Percentiles rank a stretch among this genome's conserved stretches.
These are phyloP conservation scores for Pleurostoma richardsiae DNA, from an alignment of 2,329 filamentous ascomycete genomes.

Conservation along the genomic window DNA sequence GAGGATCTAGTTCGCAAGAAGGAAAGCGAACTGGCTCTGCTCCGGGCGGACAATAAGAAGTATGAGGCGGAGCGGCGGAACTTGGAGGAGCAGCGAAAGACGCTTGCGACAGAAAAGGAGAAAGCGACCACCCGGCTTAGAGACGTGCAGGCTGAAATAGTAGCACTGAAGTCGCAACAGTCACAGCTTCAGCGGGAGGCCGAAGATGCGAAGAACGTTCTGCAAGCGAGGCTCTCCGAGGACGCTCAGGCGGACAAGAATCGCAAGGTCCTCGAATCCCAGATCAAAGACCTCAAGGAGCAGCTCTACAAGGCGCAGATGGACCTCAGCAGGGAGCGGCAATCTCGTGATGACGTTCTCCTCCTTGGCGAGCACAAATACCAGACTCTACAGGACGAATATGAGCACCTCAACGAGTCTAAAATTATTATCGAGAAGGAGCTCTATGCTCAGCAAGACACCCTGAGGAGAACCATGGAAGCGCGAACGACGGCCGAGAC, in stretches of 20 bases:
- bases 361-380: constrained; percentile 88
- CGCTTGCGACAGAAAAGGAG: constrained; percentile 71
- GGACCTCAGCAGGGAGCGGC: constrained; percentile 84
- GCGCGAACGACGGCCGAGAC: constrained; percentile 74
- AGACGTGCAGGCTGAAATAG: constrained; percentile 82
- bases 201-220: constrained; percentile 76
- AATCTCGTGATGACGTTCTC: constrained; percentile 90
- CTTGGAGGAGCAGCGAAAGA: constrained; percentile 73
- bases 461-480: constrained; percentile 79
- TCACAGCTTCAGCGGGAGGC: constrained; percentile 82
- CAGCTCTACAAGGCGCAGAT: constrained; percentile 81
- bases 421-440: constrained; percentile 99
- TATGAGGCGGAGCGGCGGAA: constrained; percentile 74
- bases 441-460: constrained; percentile 92
- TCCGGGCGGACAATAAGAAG: constrained; percentile 79
- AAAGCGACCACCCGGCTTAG: constrained; percentile 70
- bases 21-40: constrained; percentile 83
- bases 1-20: constrained; percentile 91
- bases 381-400: constrained; percentile 76
- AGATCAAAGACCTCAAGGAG: constrained; percentile 81
- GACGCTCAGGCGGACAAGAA: constrained; percentile 81
- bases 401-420: constrained; percentile 79
- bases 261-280: constrained; percentile 75
- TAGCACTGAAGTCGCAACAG: constrained; percentile 80
- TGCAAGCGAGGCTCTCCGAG: constrained; percentile 85